Evolutionary conservation across 352 stramenopile genomes (phyloP), one percentile per base, ranked within the genome.

Genomic region (Pythium plurisporium): DNA sequence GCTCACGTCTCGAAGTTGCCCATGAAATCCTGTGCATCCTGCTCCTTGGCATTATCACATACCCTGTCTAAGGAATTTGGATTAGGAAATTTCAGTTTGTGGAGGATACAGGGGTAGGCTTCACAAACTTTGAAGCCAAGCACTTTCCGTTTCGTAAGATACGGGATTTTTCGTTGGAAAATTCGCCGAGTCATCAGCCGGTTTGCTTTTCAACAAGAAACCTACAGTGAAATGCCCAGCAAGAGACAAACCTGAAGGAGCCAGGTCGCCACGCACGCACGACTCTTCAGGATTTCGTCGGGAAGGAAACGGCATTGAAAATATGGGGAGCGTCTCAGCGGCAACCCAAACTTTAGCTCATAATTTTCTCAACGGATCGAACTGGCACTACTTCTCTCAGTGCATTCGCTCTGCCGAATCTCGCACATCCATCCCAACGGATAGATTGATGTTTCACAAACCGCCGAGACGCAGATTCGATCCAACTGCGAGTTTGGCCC

Each of bases 201-300:
- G 10, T 47, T 23, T 17, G 40, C 20, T 9, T 31, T 41, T 41
- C 31, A 31, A 15, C 5, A 33, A 14, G 26, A 54, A 65, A 61
- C 44, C 38, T 43, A 52, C 55, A 55, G 43, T 8, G 12, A 34
- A 30, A 44, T 17, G 29, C 30, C 50, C 26, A 41, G 10, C 27
- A 54, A 68, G 47, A 55, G 60, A 62, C 60, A 68, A 59, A 63
- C 46, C 22, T 59, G 40, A 61, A 41, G 30, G 46, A 50, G 30
- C 38, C 49, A n/a, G n/a, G n/a, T n/a, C 23, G 60, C 51, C 45
- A 67, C 59, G 59, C 47, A 67, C 59, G 44, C 19, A 30, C 17
- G 47, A 45, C 31, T 4, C 5, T 57, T 58, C 56, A 52, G 27
- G 51, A 61, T 36, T 29, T 45, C 19, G 12, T 37, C 4, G 19